Evolutionary conservation across 2,329 filamentous ascomycete species (phyloP).

Genomic region (Penicillium sp.): DNA sequence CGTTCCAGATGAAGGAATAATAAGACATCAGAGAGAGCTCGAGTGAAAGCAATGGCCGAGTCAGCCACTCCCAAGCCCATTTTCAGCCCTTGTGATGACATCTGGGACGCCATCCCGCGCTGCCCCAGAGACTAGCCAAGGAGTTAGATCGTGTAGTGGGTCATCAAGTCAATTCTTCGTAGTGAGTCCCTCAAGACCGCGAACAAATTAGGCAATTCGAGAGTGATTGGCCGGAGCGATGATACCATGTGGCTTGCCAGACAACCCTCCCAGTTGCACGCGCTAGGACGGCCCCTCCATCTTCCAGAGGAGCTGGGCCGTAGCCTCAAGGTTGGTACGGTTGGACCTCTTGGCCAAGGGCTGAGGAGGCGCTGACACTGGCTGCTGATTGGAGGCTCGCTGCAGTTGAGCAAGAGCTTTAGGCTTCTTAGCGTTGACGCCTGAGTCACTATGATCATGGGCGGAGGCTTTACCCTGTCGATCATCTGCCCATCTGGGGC

Average conservation of each 20-base stretch:
- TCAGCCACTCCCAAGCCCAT: neutral
- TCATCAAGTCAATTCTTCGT: neutral
- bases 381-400: neutral
- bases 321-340: neutral
- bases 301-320: neutral
- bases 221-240: conserved; percentile 14
- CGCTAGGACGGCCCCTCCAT: conserved; percentile 6
- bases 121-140: neutral
- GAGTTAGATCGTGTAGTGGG: neutral
- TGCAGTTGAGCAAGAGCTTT: neutral
- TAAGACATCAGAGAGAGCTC: neutral
- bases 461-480: neutral
- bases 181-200: conserved; percentile 7
- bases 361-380: conserved; percentile 6
- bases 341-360: neutral
- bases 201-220: conserved; percentile 15
- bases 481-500: neutral
- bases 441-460: neutral
- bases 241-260: conserved; percentile 30
- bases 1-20: neutral
- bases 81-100: neutral
- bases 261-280: conserved; percentile 25
- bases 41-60: neutral
- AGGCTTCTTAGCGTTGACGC: neutral
- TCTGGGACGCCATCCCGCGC: neutral